A percentile compares a stretch with the other conserved stretches of the same genome.
Conservation (phyloP, 2,329 filamentous ascomycete genomes). For the Colletotrichum scovillei region DNA sequence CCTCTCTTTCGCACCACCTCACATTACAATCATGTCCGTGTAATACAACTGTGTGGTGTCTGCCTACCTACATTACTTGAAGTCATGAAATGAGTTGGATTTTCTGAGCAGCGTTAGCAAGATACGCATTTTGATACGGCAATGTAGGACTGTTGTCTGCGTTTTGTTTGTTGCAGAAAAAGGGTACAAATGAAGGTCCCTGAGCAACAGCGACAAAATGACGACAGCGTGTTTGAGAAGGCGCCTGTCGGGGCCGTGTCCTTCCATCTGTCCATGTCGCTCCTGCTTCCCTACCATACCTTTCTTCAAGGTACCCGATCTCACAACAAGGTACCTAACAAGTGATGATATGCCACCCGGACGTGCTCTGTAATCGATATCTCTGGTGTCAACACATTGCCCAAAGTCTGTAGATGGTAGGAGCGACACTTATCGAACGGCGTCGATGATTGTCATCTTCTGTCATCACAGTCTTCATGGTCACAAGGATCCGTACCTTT, state of each 20-base stretch:
- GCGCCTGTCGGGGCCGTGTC: background rate
- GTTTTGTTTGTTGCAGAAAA: background rate
- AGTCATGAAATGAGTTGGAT: background rate
- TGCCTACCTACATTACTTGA: background rate
- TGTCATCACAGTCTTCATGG: background rate
- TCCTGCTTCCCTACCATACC: background rate
- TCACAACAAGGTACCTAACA: no score
- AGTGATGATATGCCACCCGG: no score
- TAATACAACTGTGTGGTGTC: no score
- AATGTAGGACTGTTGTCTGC: background rate
- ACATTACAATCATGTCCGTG: background rate
- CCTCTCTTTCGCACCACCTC: no score
- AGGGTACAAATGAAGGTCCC: background rate
- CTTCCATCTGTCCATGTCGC: background rate
- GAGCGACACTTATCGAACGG: background rate
- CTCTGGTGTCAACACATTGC: background rate
- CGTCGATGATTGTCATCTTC: background rate
- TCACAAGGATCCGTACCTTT: background rate
- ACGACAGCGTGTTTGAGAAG: conserved; percentile 7
- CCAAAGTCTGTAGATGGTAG: background rate
- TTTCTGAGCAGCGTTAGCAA: background rate
- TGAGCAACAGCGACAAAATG: background rate
- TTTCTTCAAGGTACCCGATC: no score
- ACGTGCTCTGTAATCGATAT: no score
- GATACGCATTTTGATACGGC: background rate